These are phyloP conservation scores for Trichomonas gallinae DNA, from an alignment of 208 protist species.

Conservation along the genomic window DNA sequence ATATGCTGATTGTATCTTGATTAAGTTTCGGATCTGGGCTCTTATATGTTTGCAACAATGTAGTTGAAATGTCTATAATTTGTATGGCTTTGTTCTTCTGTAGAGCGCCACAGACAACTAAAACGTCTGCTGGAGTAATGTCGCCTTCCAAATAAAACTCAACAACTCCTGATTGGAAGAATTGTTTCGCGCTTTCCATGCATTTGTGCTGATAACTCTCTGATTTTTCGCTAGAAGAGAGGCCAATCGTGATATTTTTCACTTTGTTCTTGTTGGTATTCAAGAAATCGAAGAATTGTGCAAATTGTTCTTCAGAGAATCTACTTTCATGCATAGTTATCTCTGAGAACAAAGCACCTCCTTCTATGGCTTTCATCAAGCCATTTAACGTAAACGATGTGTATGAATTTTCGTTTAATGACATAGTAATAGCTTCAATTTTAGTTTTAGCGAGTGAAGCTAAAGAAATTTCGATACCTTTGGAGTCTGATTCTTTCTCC, in stretches of 20 bases:
- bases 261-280: not conserved
- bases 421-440: not conserved
- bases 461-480: not conserved
- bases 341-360: not conserved
- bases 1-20: not conserved
- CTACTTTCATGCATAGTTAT: not conserved
- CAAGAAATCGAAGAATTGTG: not conserved
- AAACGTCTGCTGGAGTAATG: not conserved
- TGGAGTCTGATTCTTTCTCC: not conserved
- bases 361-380: not conserved
- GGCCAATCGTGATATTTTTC: not conserved
- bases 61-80: not conserved
- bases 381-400: not conserved
- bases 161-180: not conserved
- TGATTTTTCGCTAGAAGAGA: not conserved
- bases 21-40: not conserved
- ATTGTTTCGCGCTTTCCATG: not conserved
- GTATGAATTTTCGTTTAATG: not conserved
- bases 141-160: not conserved
- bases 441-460: not conserved
- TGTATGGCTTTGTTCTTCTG: not conserved
- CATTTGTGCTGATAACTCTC: not conserved
- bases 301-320: not conserved
- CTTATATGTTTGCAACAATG: not conserved
- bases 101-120: not conserved